These are phyloP conservation scores for Ophiostoma piceae DNA, from an alignment of 2,329 filamentous ascomycete genomes.

Conservation along the genomic window DNA sequence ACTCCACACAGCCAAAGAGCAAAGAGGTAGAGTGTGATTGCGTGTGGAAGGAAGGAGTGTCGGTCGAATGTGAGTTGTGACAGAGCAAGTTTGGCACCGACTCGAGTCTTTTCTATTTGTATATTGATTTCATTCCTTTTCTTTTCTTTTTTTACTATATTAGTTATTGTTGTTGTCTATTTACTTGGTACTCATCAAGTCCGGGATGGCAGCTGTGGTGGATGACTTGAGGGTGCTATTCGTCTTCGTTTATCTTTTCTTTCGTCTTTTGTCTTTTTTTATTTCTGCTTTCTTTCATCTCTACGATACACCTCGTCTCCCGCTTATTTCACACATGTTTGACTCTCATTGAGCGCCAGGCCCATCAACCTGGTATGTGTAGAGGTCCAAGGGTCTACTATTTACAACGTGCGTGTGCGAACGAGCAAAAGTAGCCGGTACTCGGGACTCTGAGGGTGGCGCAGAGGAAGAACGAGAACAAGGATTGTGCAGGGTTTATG, in stretches of 20 bases:
- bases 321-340: conserved; percentile 7
- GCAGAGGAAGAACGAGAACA: background rate
- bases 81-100: background rate
- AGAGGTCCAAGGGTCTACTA: background rate
- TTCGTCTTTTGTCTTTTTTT: background rate
- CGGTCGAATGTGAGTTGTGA: background rate
- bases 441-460: background rate
- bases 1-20: background rate
- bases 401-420: background rate
- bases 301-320: background rate
- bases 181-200: background rate
- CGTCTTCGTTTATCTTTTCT: conserved; percentile 7
- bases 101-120: background rate
- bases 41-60: background rate
- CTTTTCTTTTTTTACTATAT: background rate
- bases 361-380: conserved; percentile 9
- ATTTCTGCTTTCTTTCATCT: too few relatives aligned
- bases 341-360: background rate
- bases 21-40: background rate
- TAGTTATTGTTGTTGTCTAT: too few relatives aligned
- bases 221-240: background rate
- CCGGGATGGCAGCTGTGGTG: background rate
- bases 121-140: background rate
- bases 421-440: background rate
- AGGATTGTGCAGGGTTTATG: background rate